A percentile compares a stretch with the other conserved stretches of the same genome.
These are phyloP conservation scores for Physcomitrellopsis africana DNA, from an alignment of 225 moss, liverwort and hornwort genomes.

Conservation along the genomic window DNA sequence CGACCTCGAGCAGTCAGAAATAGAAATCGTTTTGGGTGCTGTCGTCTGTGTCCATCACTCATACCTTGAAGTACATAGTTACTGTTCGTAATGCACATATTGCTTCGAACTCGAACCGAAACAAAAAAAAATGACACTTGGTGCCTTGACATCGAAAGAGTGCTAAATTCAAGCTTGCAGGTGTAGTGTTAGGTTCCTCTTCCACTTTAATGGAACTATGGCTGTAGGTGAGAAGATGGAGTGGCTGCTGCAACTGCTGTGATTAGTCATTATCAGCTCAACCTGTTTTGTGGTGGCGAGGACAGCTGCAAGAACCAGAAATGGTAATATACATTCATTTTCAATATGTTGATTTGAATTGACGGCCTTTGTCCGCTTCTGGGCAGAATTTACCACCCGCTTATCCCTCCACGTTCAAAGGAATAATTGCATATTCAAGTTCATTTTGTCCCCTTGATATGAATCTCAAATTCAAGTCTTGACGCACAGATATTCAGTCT, in stretches of 20 bases:
- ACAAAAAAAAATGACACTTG: background rate
- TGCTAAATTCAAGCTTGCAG: background rate
- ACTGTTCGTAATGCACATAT: background rate
- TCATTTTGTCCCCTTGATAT: background rate
- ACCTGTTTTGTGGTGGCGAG: too few relatives aligned
- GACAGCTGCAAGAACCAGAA: too few relatives aligned
- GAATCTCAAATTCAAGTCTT: slow-evolving; percentile 41
- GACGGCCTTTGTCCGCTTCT: background rate
- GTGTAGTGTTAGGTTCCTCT: background rate
- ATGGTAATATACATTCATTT: too few relatives aligned
- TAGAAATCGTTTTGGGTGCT: background rate
- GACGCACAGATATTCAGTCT: slow-evolving; percentile 50
- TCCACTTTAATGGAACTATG: slow-evolving; percentile 7
- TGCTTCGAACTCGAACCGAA: background rate
- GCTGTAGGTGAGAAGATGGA: slow-evolving; percentile 9
- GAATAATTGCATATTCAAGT: background rate
- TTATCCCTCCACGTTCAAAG: background rate
- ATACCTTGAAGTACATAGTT: background rate
- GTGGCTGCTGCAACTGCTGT: background rate
- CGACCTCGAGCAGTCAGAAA: slow-evolving; percentile 19
- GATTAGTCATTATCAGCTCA: background rate
- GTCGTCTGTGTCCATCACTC: background rate
- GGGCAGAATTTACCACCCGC: background rate
- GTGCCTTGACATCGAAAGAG: background rate
- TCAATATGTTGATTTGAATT: too few relatives aligned